Evolutionary conservation across 345 rosid genomes (phyloP).

Genomic region (Hypericum androsaemum): DNA sequence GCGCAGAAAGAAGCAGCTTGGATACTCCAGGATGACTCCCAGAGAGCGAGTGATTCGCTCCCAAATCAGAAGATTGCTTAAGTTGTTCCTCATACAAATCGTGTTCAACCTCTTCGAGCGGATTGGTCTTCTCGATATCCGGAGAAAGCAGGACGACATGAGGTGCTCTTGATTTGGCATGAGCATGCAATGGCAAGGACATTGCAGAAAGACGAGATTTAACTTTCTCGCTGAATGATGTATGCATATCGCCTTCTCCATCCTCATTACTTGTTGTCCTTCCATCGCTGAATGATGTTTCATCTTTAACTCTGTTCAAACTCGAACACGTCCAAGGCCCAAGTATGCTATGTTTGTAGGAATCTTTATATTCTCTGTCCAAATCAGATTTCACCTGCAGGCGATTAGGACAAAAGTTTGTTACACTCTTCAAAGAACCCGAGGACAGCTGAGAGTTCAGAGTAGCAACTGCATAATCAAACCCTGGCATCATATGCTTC

Average conservation of each 20-base stretch:
- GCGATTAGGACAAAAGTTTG: background rate
- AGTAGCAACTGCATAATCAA: slow-evolving; percentile 2
- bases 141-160: too few species aligned
- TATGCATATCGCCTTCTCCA: too few species aligned
- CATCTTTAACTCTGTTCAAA: slow-evolving; percentile 15
- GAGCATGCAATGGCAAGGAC: too few species aligned
- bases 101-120: slow-evolving; percentile 1
- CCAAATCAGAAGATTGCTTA: background rate
- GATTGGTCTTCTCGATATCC: background rate
- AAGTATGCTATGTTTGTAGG: slow-evolving; percentile 10
- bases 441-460: background rate
- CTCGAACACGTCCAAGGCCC: slow-evolving; percentile 10
- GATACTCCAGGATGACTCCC: slow-evolving; percentile 2
- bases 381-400: slow-evolving; percentile 17
- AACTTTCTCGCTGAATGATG: too few species aligned
- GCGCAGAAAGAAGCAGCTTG: slow-evolving; percentile 3
- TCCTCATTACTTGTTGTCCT: too few species aligned
- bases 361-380: slow-evolving; percentile 13
- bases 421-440: too few species aligned
- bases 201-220: too few species aligned
- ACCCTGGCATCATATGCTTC: background rate
- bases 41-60: slow-evolving; percentile 2
- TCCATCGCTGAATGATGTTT: too few species aligned
- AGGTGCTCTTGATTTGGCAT: too few species aligned
- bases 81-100: slow-evolving; percentile 2